These are phyloP conservation scores for Rhynchospora breviuscula DNA, from an alignment of 176 grass and related monocot genomes.

Conservation along the genomic window DNA sequence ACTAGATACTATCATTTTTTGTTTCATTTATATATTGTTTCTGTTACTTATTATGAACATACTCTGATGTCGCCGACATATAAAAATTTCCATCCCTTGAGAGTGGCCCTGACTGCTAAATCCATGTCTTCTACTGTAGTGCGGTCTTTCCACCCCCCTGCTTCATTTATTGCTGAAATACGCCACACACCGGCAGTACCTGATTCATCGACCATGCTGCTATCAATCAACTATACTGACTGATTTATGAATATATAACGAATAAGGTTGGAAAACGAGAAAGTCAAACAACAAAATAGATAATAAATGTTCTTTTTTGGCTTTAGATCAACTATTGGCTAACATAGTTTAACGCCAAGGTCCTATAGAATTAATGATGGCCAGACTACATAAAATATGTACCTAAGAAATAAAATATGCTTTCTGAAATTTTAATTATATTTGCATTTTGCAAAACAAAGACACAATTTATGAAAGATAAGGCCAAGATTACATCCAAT, in stretches of 20 bases:
- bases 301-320: background rate
- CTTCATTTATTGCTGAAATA: slow-evolving; percentile 45
- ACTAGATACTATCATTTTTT: background rate
- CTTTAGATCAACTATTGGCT: slow-evolving; percentile 2
- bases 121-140: slow-evolving; percentile 84
- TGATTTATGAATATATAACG: background rate
- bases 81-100: slow-evolving; percentile 68
- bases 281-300: background rate
- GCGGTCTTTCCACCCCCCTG: slow-evolving; percentile 68
- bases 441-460: background rate
- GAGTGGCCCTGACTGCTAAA: slow-evolving; percentile 58
- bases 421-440: background rate
- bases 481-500: background rate
- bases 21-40: background rate
- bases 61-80: slow-evolving; percentile 61
- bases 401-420: background rate
- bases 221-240: background rate
- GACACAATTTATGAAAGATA: background rate
- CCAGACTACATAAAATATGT: background rate
- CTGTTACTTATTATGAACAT: background rate
- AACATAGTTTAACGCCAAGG: background rate
- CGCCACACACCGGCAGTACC: slow-evolving; percentile 72
- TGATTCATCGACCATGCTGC: background rate
- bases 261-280: background rate
- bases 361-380: background rate